Base-by-base conservation (phyloP, 768 basidiomycete genomes). In the Russula brevipes region DNA sequence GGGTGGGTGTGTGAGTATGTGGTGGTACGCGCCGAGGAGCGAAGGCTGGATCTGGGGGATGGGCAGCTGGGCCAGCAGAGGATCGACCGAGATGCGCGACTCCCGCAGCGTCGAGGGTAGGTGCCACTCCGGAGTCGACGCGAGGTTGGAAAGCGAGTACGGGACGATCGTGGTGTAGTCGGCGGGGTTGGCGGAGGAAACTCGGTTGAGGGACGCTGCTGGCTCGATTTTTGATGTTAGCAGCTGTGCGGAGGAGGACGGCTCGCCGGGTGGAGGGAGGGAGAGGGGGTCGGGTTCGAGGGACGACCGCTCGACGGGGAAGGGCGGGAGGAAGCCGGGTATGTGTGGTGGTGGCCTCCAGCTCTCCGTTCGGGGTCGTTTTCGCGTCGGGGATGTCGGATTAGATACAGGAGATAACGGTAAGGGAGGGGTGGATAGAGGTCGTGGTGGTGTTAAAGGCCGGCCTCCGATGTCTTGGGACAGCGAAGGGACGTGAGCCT, bases 111-210 rank as follows among this genome's bases (percentile, higher is more conserved):
- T 68, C 10, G 68, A 61, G 36, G 82, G 88, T 0, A 91, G 76
- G 71, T 91, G 89, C 84, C 87, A 86, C 69, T 87, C 81, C 17
- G 87, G 80, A 7, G 81, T 77, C 7, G 79, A 76, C 4, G 87
- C 80, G 30, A 92, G 82, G 4, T 86, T 79, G 0, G 90, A 92
- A 67, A 87, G 83, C 2, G 80, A 81, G 69, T 92, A 92, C 4
- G 89, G 87, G 1, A 91, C 81, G 69, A 84, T 83, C 11, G 86
- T 81, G 31, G 85, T 76, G 63, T 88, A 88, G 72, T 91, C 87
- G 3, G 89, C 85, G 1, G 85, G 80, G 2, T 74, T 71, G 11
- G 75, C 68, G 12, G 79, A 71, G 2, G 79, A 73, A 19, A 63
- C 78, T 76, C 65, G 81, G 68, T 66, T 80, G 2, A 79, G 78